These are phyloP conservation scores for Porcisia deanei DNA, from an alignment of 208 protist species.

Conservation along the genomic window DNA sequence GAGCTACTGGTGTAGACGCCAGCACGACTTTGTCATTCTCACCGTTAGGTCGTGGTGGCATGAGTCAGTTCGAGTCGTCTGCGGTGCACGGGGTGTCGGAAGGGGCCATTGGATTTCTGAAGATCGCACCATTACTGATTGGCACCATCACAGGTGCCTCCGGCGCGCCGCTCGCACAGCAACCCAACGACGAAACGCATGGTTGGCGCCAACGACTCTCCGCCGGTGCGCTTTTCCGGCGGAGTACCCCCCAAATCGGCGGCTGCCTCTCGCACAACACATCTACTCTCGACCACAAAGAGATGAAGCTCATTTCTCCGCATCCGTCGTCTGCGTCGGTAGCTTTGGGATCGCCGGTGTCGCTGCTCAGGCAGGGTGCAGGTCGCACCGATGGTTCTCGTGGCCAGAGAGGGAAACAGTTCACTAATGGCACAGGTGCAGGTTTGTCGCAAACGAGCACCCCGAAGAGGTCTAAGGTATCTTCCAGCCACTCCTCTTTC, in stretches of 20 bases:
- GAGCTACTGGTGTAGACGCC: not conserved
- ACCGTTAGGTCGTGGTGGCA: not conserved
- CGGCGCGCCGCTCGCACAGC: not conserved
- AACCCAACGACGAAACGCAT: not conserved
- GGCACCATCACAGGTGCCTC: not conserved
- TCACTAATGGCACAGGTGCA: not conserved
- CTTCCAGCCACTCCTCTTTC: slow-evolving; percentile 32
- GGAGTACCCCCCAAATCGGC: not conserved
- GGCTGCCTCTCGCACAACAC: slow-evolving; percentile 3
- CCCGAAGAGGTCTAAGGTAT: no score
- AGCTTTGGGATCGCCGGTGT: not conserved
- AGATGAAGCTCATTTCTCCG: not conserved
- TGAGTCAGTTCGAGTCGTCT: not conserved
- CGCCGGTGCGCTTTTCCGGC: not conserved
- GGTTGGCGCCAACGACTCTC: slow-evolving; percentile 14
- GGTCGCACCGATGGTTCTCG: not conserved
- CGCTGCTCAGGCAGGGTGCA: not conserved
- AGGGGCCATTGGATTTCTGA: not conserved
- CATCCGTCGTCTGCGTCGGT: not conserved
- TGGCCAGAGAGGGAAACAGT: not conserved
- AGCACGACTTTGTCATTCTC: not conserved
- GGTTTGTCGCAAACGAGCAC: not conserved
- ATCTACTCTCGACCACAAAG: not conserved
- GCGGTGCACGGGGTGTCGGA: not conserved
- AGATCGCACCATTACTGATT: not conserved